These are phyloP conservation scores for Sporobolomyces phaffii DNA, from an alignment of 768 basidiomycete genomes.

Conservation along the genomic window DNA sequence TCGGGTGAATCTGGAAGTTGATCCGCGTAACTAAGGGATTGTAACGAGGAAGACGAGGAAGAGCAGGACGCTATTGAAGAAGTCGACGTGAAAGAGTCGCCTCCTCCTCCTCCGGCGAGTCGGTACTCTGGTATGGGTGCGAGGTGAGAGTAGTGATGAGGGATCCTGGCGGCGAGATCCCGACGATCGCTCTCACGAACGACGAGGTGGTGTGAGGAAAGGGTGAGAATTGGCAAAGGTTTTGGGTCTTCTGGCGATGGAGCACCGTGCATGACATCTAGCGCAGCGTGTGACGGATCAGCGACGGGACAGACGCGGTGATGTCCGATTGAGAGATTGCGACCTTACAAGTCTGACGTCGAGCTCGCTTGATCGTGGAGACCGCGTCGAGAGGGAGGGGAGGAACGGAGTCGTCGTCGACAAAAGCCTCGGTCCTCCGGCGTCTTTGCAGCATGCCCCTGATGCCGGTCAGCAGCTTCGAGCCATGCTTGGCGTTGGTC, in stretches of 20 bases:
- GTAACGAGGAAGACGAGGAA: neutral
- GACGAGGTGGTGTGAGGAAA: constrained; percentile 9
- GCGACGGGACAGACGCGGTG: too few species aligned
- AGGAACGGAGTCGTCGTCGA: neutral
- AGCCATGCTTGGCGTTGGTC: neutral
- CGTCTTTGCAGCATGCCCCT: neutral
- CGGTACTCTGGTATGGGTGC: neutral
- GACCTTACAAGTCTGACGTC: constrained; percentile 2
- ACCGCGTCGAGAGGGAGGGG: neutral
- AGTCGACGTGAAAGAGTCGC: neutral
- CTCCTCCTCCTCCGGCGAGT: neutral
- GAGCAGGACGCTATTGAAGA: neutral
- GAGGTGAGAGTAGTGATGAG: neutral
- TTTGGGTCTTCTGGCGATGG: neutral
- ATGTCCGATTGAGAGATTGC: too few species aligned
- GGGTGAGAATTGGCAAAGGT: neutral
- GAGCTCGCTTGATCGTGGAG: neutral
- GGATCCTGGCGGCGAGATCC: neutral
- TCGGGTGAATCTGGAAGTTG: neutral
- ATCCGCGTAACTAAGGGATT: neutral
- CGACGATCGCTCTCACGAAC: neutral
- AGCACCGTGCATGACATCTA: constrained; percentile 6
- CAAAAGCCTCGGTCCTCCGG: neutral
- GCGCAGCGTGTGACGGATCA: neutral
- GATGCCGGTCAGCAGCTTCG: neutral